A percentile compares a stretch with the other conserved stretches of the same genome.
Evolutionary conservation across 768 basidiomycete species (phyloP).

Genomic region (Tricholomella constricta): DNA sequence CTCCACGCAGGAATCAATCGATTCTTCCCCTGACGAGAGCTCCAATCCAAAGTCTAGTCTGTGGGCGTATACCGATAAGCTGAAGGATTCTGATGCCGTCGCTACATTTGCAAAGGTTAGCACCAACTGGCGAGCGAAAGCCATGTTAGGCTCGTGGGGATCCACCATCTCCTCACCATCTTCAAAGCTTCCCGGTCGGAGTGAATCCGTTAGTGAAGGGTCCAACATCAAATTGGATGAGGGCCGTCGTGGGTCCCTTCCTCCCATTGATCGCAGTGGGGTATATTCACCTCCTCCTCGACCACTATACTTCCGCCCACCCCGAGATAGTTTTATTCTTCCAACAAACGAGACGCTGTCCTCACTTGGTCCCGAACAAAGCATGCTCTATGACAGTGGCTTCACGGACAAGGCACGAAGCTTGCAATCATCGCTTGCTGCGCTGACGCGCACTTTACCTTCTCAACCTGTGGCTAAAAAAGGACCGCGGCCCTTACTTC

Average conservation of each 20-base stretch:
- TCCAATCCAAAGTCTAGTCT: slow-evolving; percentile 34
- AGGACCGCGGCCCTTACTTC: slow-evolving; percentile 66
- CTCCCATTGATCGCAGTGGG: slow-evolving; percentile 35
- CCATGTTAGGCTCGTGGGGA: slow-evolving; percentile 49
- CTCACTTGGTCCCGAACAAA: slow-evolving; percentile 34
- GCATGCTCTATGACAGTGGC: slow-evolving; percentile 28
- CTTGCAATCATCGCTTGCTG: slow-evolving; percentile 45
- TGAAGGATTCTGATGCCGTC: slow-evolving; percentile 72
- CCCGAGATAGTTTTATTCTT: slow-evolving; percentile 54
- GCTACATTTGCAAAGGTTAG: slow-evolving; percentile 73
- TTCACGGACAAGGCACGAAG: slow-evolving; percentile 39
- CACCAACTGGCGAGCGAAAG: slow-evolving; percentile 74
- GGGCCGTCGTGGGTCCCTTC: slow-evolving; percentile 42
- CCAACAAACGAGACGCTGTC: slow-evolving; percentile 20
- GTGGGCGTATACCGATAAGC: slow-evolving; percentile 73
- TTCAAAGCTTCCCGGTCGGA: slow-evolving; percentile 6
- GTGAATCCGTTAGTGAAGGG: slow-evolving; percentile 10
- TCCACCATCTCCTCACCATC: background rate
- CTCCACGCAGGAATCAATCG: slow-evolving; percentile 10
- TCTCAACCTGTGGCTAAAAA: slow-evolving; percentile 44
- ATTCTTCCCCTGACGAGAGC: slow-evolving; percentile 2
- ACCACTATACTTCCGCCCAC: slow-evolving; percentile 58
- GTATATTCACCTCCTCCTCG: slow-evolving; percentile 57
- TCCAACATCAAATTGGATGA: background rate
- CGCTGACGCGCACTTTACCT: slow-evolving; percentile 38